Evolutionary conservation across 2,329 filamentous ascomycete species (phyloP).

Genomic region (Nemania abortiva): DNA sequence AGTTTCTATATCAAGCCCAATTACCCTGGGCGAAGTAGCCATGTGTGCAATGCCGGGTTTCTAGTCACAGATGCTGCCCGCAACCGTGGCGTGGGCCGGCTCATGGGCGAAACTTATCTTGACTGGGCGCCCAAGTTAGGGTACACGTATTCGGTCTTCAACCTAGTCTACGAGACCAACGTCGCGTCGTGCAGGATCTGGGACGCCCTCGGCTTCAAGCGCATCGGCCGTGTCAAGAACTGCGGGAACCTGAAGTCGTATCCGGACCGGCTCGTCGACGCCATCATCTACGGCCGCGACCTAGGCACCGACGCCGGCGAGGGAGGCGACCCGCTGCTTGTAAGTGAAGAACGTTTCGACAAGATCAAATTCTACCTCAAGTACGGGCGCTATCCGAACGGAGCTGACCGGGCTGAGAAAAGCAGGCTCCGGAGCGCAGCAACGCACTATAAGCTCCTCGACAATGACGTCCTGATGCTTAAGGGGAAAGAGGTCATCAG

Average conservation of each 20-base stretch:
- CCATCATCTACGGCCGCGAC: conserved; percentile 81
- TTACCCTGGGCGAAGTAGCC: conserved; percentile 89
- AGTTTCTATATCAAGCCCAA: conserved; percentile 97
- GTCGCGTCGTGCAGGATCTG: conserved; percentile 90
- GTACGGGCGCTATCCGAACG: conserved; percentile 91
- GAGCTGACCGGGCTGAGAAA: conserved; percentile 95
- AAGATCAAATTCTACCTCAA: conserved; percentile 99
- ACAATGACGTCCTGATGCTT: conserved; percentile 87
- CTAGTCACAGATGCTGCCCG: conserved; percentile 79
- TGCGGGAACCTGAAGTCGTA: conserved; percentile 77
- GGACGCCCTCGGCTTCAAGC: conserved; percentile 92
- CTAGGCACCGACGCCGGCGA: conserved; percentile 58
- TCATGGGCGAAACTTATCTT: conserved; percentile 82
- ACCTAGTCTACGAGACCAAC: conserved; percentile 94
- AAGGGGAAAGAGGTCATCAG: conserved; percentile 98
- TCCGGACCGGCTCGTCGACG: conserved; percentile 76
- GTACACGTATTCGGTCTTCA: conserved; percentile 94
- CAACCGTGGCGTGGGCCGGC: conserved; percentile 78
- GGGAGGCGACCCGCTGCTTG: conserved; percentile 77
- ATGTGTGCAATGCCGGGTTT: conserved; percentile 89
- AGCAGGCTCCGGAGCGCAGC: conserved; percentile 91
- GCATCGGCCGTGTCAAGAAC: conserved; percentile 84
- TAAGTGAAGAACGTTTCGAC: conserved; percentile 96
- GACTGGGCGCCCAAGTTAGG: conserved; percentile 84
- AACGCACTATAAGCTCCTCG: conserved; percentile 90